phyloP scores from a whole-genome alignment of 2,329 filamentous ascomycete genomes.

The Neonectria magnoliae region DNA sequence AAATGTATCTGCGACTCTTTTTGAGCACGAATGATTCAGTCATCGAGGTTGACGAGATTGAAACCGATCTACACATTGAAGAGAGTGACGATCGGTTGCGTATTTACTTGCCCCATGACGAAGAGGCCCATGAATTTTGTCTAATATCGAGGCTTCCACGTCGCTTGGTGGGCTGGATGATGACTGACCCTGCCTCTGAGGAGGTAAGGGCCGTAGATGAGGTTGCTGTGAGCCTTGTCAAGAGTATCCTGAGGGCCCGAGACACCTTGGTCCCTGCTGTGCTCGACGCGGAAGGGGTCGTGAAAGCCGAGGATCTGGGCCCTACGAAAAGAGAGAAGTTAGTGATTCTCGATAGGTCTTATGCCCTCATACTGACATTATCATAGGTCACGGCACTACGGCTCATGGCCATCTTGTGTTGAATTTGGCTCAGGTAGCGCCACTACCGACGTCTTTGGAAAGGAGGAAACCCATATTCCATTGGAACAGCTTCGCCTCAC shows the following conservation, averaged over 20 bases:
- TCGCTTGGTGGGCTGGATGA: slow-evolving; percentile 37
- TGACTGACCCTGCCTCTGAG: slow-evolving; percentile 30
- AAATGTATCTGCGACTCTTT: not conserved
- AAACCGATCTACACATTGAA: slow-evolving; percentile 9
- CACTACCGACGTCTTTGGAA: not conserved
- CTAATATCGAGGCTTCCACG: slow-evolving; percentile 32
- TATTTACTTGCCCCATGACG: slow-evolving; percentile 27
- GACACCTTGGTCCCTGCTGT: not conserved
- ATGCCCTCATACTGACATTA: not conserved
- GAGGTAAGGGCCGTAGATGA: slow-evolving; percentile 20
- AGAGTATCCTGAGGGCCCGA: slow-evolving; percentile 23
- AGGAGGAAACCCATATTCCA: not conserved
- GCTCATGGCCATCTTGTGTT: not conserved
- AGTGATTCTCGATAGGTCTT: not conserved
- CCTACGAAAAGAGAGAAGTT: not conserved
- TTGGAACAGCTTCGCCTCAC: not conserved
- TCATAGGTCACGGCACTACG: not conserved
- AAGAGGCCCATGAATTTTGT: slow-evolving; percentile 35
- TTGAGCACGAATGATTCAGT: not conserved
- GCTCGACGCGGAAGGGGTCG: slow-evolving; percentile 15
- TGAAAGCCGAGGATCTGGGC: not conserved
- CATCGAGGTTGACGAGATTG: not conserved
- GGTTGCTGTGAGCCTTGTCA: slow-evolving; percentile 30
- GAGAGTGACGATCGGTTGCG: slow-evolving; percentile 25
- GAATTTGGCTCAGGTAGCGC: not conserved